A percentile compares a stretch with the other conserved stretches of the same genome.
phyloP scores from a whole-genome alignment of 805 yeast genomes.

The Candida sakaeoensis region DNA sequence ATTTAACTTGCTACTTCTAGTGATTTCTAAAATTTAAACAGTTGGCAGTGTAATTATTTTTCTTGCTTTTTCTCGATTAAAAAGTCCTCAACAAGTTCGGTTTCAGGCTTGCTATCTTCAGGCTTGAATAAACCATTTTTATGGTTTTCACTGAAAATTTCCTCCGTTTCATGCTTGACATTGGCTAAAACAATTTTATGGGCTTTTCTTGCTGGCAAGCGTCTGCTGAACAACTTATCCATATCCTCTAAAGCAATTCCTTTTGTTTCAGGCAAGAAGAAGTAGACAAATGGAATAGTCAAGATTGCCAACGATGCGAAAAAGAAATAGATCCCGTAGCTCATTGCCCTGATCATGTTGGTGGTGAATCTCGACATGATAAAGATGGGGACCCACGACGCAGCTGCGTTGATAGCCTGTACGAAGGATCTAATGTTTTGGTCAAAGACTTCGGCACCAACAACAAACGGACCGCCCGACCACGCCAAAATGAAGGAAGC shows the following conservation, averaged over 20 bases:
- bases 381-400: constrained; percentile 42
- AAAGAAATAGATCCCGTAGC: constrained; percentile 41
- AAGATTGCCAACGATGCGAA: constrained; percentile 36
- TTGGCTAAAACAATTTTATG: constrained; percentile 16
- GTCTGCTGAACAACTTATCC: constrained; percentile 30
- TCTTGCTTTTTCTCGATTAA: neutral
- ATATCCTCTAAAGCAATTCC: constrained; percentile 45
- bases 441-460: constrained; percentile 38
- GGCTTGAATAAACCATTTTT: constrained; percentile 15
- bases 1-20: too few relatives aligned
- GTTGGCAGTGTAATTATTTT: too few relatives aligned
- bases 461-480: constrained; percentile 41
- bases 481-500: constrained; percentile 38
- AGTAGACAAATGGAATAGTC: constrained; percentile 39
- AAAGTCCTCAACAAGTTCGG: constrained; percentile 6
- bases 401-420: constrained; percentile 42
- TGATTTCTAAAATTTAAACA: too few relatives aligned
- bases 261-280: constrained; percentile 46
- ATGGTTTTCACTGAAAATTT: constrained; percentile 12
- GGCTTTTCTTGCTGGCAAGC: constrained; percentile 22
- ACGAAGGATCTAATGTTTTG: constrained; percentile 41
- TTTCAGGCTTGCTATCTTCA: constrained; percentile 11
- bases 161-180: constrained; percentile 12
- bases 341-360: constrained; percentile 32
- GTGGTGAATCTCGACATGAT: constrained; percentile 47